phyloP scores from a whole-genome alignment of 2,329 filamentous ascomycete species.

The Botrytis hyacinthi region DNA sequence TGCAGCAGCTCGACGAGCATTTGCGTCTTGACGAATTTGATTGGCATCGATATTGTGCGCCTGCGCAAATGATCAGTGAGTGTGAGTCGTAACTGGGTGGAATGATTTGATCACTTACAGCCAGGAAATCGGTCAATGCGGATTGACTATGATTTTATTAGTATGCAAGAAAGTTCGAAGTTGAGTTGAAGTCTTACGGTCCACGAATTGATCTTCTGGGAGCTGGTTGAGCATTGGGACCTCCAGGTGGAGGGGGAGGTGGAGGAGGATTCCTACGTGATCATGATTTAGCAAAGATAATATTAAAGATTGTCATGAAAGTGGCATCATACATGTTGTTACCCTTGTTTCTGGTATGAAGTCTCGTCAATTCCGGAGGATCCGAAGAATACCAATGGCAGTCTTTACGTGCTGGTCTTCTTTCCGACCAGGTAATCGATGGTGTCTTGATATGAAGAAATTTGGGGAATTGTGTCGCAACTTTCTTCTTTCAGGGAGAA shows the following conservation, averaged over 20 bases:
- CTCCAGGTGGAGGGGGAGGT: conserved; percentile 10
- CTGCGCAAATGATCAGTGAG: conserved; percentile 42
- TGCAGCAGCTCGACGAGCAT: conserved; percentile 47
- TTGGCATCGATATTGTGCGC: conserved; percentile 69
- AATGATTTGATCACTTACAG: conserved; percentile 45
- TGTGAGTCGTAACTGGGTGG: background rate
- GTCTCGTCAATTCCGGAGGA: background rate
- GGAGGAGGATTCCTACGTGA: conserved; percentile 18
- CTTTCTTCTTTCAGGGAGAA: background rate
- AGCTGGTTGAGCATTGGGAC: conserved; percentile 8
- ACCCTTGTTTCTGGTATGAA: background rate
- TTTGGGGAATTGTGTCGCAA: background rate
- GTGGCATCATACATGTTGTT: background rate
- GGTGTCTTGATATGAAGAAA: background rate
- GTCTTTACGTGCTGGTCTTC: background rate
- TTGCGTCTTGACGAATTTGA: conserved; percentile 52
- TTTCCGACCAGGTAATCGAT: background rate
- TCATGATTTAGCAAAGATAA: background rate
- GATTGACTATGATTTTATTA: conserved; percentile 48
- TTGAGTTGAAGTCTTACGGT: conserved; percentile 30
- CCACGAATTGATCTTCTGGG: conserved; percentile 32
- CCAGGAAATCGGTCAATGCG: conserved; percentile 66
- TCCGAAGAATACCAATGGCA: background rate
- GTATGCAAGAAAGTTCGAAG: background rate
- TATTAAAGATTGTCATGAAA: background rate